Percentiles rank a stretch among this genome's conserved stretches.
Conservation (phyloP, 176 grass and related monocot species). For the Hordeum marinum region DNA sequence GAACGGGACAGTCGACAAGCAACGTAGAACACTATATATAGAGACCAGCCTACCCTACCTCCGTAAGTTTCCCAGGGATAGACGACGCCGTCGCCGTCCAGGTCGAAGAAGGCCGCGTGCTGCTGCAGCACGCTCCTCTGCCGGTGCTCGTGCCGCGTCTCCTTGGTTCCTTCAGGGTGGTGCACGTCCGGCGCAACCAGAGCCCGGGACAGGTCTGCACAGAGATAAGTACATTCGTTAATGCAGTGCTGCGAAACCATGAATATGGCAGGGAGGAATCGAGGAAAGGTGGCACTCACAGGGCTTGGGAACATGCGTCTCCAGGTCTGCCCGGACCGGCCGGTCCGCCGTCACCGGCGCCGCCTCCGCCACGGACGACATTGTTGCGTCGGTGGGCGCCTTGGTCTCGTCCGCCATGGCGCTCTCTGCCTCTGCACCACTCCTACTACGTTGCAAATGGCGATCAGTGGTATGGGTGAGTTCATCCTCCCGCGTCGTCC, state of each 20-base stretch:
- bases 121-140: constrained; percentile 77
- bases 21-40: too few relatives aligned
- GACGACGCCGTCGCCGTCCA: constrained; percentile 60
- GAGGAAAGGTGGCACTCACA: constrained; percentile 24
- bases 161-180: too few relatives aligned
- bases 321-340: constrained; percentile 63
- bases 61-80: constrained; percentile 84
- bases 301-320: constrained; percentile 63
- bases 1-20: neutral
- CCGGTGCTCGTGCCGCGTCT: constrained; percentile 29
- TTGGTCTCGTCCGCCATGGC: neutral
- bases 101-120: constrained; percentile 86
- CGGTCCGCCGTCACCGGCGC: constrained; percentile 63
- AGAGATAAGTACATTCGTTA: too few relatives aligned
- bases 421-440: too few relatives aligned
- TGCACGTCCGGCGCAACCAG: too few relatives aligned
- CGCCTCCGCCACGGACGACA: constrained; percentile 18
- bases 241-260: too few relatives aligned
- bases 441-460: too few relatives aligned
- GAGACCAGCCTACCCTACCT: neutral
- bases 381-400: neutral
- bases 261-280: too few relatives aligned
- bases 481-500: too few relatives aligned
- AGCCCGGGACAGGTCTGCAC: too few relatives aligned
- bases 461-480: too few relatives aligned